These are phyloP conservation scores for Climacium dendroides DNA, from an alignment of 225 moss, liverwort and hornwort species.

Conservation along the genomic window DNA sequence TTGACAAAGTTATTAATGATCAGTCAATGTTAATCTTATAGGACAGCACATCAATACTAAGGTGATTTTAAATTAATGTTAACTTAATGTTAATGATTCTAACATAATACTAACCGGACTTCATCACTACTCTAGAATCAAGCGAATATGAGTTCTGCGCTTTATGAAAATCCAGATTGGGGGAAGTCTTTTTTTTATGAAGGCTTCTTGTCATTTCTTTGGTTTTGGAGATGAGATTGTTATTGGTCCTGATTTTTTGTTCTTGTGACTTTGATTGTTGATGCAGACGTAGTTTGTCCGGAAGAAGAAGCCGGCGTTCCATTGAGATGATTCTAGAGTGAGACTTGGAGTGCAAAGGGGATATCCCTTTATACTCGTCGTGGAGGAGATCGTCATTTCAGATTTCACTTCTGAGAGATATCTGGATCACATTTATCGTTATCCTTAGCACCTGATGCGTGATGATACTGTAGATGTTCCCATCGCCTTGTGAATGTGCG, in stretches of 20 bases:
- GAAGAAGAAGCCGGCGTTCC: not conserved
- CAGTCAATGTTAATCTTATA: not conserved
- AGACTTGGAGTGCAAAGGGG: not conserved
- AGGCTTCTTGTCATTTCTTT: not conserved
- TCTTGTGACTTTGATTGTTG: not conserved
- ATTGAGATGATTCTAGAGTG: slow-evolving; percentile 4
- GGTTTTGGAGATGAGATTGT: not conserved
- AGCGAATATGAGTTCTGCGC: not conserved
- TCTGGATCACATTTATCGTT: slow-evolving; percentile 6
- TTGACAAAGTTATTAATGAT: not conserved
- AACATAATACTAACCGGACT: not conserved
- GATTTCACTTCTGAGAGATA: not conserved
- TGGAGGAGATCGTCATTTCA: slow-evolving; percentile 11
- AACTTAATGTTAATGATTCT: not conserved
- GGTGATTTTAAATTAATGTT: not conserved
- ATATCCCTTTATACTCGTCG: not conserved
- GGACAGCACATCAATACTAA: not conserved
- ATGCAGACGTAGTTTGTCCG: slow-evolving; percentile 32
- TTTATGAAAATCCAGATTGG: no score
- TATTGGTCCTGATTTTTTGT: not conserved
- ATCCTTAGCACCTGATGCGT: not conserved
- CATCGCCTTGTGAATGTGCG: slow-evolving; percentile 30
- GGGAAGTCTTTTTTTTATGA: not conserved
- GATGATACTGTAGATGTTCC: slow-evolving; percentile 13
- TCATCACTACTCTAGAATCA: not conserved